Conservation (phyloP, 345 rosid species). For the Pugionium cornutum region DNA sequence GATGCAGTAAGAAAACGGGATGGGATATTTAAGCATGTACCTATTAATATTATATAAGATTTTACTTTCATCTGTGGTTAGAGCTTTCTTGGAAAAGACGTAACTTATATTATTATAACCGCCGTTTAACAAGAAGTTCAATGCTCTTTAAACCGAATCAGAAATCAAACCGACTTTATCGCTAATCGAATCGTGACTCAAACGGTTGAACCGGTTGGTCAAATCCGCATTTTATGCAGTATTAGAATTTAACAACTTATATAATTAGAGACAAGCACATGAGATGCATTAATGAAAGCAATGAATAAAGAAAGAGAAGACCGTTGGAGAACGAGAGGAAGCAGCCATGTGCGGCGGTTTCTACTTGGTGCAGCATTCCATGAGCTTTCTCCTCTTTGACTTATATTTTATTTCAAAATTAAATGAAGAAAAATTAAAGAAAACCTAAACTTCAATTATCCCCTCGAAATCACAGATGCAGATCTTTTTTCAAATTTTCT, state of each 20-base stretch:
- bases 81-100: not conserved
- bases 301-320: constrained; percentile 31
- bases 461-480: constrained; percentile 33
- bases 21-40: constrained; percentile 57
- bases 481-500: constrained; percentile 26
- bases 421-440: not conserved
- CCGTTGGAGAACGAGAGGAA: constrained; percentile 41
- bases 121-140: not conserved
- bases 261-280: constrained; percentile 27
- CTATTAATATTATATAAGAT: too few species aligned
- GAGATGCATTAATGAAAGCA: constrained; percentile 35
- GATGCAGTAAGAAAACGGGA: constrained; percentile 91
- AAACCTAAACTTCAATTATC: constrained; percentile 18
- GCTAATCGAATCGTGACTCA: not conserved
- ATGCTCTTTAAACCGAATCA: too few species aligned
- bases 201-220: constrained; percentile 20
- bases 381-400: constrained; percentile 35
- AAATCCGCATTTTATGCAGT: constrained; percentile 1
- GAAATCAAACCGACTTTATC: not conserved
- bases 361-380: constrained; percentile 40
- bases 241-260: constrained; percentile 19
- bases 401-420: not conserved
- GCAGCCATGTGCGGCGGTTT: constrained; percentile 39
- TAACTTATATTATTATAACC: constrained; percentile 1
- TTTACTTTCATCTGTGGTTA: not conserved